Percentiles rank a stretch among this genome's conserved stretches.
phyloP scores from a whole-genome alignment of 768 basidiomycete species.

The Kwoniella mangroviensis region DNA sequence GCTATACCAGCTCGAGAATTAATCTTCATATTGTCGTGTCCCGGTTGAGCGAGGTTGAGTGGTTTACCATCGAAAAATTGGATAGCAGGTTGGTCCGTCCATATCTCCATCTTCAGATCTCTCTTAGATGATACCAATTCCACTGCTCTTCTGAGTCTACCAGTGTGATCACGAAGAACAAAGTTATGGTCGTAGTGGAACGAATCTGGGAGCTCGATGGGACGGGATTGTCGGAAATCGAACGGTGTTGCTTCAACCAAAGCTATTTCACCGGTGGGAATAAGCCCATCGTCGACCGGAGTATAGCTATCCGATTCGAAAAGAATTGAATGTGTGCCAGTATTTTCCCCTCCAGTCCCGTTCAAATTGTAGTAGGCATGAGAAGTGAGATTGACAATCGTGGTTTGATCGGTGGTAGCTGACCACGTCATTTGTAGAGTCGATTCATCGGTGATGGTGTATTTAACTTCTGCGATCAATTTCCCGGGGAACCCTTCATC shows the following conservation, averaged over 20 bases:
- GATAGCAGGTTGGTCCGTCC: slow-evolving; percentile 26
- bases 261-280: slow-evolving; percentile 23
- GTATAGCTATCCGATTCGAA: slow-evolving; percentile 26
- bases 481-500: slow-evolving; percentile 30
- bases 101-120: slow-evolving; percentile 25
- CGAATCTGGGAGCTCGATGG: slow-evolving; percentile 9
- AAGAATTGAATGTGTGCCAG: slow-evolving; percentile 9
- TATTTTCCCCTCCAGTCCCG: slow-evolving; percentile 22
- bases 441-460: slow-evolving; percentile 10
- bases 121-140: slow-evolving; percentile 13
- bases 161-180: slow-evolving; percentile 19
- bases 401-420: slow-evolving; percentile 25
- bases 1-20: slow-evolving; percentile 9
- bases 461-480: slow-evolving; percentile 6
- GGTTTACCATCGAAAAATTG: slow-evolving; percentile 26
- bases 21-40: slow-evolving; percentile 14
- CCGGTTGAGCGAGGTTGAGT: slow-evolving; percentile 4
- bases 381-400: slow-evolving; percentile 25
- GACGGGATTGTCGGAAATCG: slow-evolving; percentile 23
- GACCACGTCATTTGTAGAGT: slow-evolving; percentile 18
- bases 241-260: slow-evolving; percentile 19
- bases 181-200: slow-evolving; percentile 28
- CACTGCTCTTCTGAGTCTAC: slow-evolving; percentile 9
- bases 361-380: slow-evolving; percentile 29
- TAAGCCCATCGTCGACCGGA: slow-evolving; percentile 24